phyloP scores from a whole-genome alignment of 73 alveolate species.

The Stentor roeselii region DNA sequence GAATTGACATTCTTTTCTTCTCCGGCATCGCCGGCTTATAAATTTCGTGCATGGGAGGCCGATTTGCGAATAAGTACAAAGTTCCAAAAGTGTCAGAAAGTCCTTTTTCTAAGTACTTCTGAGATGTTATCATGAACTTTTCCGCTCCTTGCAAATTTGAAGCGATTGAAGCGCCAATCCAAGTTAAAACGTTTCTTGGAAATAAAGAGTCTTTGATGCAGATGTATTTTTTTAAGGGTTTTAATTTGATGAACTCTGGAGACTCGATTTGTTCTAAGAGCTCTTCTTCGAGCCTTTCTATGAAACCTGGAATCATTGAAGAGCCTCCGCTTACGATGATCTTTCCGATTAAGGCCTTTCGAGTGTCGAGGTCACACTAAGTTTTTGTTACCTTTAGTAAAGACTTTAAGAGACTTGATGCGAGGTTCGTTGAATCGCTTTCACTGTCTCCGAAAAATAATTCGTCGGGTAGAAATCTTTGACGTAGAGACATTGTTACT shows the following conservation, averaged over 20 bases:
- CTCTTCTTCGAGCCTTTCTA: constrained; percentile 27
- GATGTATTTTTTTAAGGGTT: not conserved
- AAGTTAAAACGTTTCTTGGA: not conserved
- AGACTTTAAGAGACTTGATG: not conserved
- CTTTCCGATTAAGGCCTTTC: not conserved
- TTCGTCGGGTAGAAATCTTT: constrained; percentile 5
- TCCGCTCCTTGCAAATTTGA: constrained; percentile 9
- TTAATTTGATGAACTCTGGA: not conserved
- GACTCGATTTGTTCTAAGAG: not conserved
- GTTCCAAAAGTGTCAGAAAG: not conserved
- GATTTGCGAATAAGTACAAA: not conserved
- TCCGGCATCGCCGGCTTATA: not conserved
- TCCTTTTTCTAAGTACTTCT: not conserved
- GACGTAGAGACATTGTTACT: not conserved
- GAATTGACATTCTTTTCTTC: not conserved
- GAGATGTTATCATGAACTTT: not conserved
- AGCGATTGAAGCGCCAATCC: constrained; percentile 14
- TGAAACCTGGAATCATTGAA: not conserved
- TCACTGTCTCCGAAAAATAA: not conserved
- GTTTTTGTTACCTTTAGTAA: too few relatives aligned
- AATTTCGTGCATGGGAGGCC: not conserved
- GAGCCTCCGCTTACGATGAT: constrained; percentile 4
- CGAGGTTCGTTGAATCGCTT: not conserved
- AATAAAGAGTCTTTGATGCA: not conserved
- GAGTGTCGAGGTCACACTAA: not conserved